Conservation (phyloP, 352 stramenopile species). For the Pythium guiyangense region DNA sequence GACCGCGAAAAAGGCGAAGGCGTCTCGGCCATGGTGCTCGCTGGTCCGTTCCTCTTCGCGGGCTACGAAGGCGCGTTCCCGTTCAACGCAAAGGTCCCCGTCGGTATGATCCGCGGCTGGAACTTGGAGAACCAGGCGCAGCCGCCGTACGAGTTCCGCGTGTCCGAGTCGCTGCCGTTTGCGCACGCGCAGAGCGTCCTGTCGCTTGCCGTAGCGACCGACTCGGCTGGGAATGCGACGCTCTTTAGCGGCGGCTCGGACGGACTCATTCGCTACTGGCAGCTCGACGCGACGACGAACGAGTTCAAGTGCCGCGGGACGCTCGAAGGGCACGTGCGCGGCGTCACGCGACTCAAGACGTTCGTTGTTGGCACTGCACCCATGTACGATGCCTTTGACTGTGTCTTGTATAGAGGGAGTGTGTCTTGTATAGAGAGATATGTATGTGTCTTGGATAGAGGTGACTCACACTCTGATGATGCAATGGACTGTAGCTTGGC, state of each 20-base stretch:
- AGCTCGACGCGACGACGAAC: conserved; percentile 61
- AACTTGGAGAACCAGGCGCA: conserved; percentile 71
- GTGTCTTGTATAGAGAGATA: too few relatives aligned
- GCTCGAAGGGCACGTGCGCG: conserved; percentile 75
- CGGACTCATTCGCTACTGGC: conserved; percentile 79
- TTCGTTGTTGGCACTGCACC: conserved; percentile 58
- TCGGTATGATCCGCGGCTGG: conserved; percentile 79
- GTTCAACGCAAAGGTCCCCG: conserved; percentile 41
- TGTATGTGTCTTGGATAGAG: background rate
- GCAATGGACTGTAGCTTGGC: conserved; percentile 30
- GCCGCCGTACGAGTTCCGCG: conserved; percentile 58
- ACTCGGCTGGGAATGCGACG: conserved; percentile 55
- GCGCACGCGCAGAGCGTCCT: conserved; percentile 73
- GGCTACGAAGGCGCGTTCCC: conserved; percentile 72
- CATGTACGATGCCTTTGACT: conserved; percentile 23
- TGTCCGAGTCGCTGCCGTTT: conserved; percentile 64
- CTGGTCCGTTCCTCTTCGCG: conserved; percentile 74
- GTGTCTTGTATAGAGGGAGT: conserved; percentile 1
- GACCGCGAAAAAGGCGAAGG: conserved; percentile 37
- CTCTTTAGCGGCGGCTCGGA: conserved; percentile 76
- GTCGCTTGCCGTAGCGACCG: conserved; percentile 67
- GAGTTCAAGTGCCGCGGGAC: conserved; percentile 71
- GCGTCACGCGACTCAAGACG: conserved; percentile 80
- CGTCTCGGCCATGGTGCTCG: conserved; percentile 62
- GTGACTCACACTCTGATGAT: conserved; percentile 1